phyloP scores from a whole-genome alignment of 2,329 filamentous ascomycete genomes.

The Volutella citrinella region DNA sequence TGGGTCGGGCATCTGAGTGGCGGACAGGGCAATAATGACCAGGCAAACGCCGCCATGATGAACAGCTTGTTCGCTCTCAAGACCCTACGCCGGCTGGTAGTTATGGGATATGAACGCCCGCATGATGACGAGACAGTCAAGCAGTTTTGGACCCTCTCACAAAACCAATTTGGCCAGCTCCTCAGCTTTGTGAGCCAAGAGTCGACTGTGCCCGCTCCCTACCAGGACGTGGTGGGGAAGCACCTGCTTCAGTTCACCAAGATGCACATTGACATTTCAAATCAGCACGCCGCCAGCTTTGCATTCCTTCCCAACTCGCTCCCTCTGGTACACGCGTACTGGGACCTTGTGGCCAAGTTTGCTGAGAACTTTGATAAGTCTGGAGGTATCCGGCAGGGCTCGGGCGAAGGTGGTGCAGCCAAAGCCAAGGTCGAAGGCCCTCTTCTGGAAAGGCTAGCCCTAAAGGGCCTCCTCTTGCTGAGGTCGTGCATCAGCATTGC shows the following conservation, averaged over 20 bases:
- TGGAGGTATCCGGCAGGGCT: conserved; percentile 50
- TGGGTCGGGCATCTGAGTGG: conserved; percentile 65
- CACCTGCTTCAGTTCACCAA: conserved; percentile 90
- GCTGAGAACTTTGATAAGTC: conserved; percentile 69
- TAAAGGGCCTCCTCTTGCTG: conserved; percentile 80
- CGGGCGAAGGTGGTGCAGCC: conserved; percentile 32
- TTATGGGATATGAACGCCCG: conserved; percentile 80
- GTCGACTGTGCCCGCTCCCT: conserved; percentile 48
- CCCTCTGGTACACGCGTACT: conserved; percentile 76
- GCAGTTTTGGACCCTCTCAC: conserved; percentile 76
- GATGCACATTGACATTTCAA: conserved; percentile 83
- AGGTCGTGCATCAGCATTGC: conserved; percentile 82
- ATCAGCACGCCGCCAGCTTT: conserved; percentile 77
- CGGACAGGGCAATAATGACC: conserved; percentile 56
- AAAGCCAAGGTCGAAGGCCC: conserved; percentile 57
- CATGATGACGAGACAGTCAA: conserved; percentile 73
- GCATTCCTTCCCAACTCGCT: conserved; percentile 77
- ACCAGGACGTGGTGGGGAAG: conserved; percentile 69
- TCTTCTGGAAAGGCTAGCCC: conserved; percentile 72
- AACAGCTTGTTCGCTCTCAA: conserved; percentile 80
- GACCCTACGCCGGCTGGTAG: conserved; percentile 72
- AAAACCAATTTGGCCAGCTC: conserved; percentile 75
- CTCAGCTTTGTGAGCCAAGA: conserved; percentile 60
- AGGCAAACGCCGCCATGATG: conserved; percentile 62
- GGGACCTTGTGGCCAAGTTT: conserved; percentile 75